Percentiles rank a stretch among this genome's conserved stretches.
phyloP scores from a whole-genome alignment of 108 stramenopile genomes.

The Skeletonema menzelii region DNA sequence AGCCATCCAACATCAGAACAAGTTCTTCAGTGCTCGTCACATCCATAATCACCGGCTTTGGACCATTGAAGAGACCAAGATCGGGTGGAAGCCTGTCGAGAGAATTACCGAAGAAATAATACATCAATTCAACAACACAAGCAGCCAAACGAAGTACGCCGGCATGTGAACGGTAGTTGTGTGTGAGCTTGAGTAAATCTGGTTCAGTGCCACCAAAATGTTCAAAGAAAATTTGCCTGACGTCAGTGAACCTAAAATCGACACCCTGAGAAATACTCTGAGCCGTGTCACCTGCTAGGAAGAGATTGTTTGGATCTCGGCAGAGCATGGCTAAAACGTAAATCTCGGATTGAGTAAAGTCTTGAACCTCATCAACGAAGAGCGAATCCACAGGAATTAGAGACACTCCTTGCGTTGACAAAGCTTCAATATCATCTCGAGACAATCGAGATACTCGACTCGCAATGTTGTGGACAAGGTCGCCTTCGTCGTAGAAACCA shows the following conservation, averaged over 20 bases:
- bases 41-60: constrained; percentile 37
- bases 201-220: constrained; percentile 35
- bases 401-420: neutral
- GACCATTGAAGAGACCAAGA: constrained; percentile 34
- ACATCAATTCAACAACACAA: constrained; percentile 42
- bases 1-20: constrained; percentile 47
- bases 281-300: constrained; percentile 52
- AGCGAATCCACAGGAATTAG: constrained; percentile 31
- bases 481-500: constrained; percentile 40
- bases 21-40: constrained; percentile 30
- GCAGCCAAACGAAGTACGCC: constrained; percentile 50
- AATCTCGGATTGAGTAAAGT: constrained; percentile 43
- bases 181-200: constrained; percentile 31
- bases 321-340: constrained; percentile 37
- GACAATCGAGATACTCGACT: constrained; percentile 22
- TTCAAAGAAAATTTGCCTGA: constrained; percentile 44
- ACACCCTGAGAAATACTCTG: constrained; percentile 49
- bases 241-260: constrained; percentile 51
- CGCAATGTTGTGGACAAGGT: constrained; percentile 52
- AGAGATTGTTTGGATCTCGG: constrained; percentile 32
- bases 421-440: neutral
- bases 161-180: constrained; percentile 50
- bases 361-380: constrained; percentile 53
- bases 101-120: constrained; percentile 29
- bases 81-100: constrained; percentile 42